A percentile compares a stretch with the other conserved stretches of the same genome.
Evolutionary conservation across 2,329 filamentous ascomycete genomes (phyloP).

Genomic region (Lasiodiplodia gonubiensis): DNA sequence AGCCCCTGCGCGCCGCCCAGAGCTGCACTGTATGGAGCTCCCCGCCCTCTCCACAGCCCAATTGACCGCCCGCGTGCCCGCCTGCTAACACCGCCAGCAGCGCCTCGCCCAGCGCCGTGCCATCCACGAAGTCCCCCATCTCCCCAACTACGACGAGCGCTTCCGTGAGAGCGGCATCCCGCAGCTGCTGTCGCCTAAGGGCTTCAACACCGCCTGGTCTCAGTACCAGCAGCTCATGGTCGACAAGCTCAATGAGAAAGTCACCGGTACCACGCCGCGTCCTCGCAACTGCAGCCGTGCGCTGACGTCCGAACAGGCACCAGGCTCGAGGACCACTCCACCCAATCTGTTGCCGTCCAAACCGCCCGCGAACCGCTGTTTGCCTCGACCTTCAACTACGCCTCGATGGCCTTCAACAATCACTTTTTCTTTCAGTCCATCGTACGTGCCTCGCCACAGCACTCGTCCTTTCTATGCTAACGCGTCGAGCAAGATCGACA

Average conservation of each 20-base stretch:
- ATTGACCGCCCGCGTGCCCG: conserved; percentile 10
- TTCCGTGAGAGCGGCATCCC: conserved; percentile 64
- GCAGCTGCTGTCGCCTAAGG: conserved; percentile 71
- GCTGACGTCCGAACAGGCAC: conserved; percentile 58
- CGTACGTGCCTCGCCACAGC: conserved; percentile 33
- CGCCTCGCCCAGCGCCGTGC: conserved; percentile 31
- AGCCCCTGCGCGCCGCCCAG: conserved; percentile 39
- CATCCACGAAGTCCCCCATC: conserved; percentile 53
- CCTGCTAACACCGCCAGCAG: conserved; percentile 11
- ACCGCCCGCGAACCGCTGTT: conserved; percentile 78
- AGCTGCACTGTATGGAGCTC: conserved; percentile 18
- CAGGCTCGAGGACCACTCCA: conserved; percentile 64
- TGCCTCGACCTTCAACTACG: conserved; percentile 90
- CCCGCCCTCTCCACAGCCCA: conserved; percentile 14
- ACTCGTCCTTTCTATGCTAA: conserved; percentile 29
- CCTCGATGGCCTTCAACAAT: conserved; percentile 95
- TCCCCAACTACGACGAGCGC: conserved; percentile 46
- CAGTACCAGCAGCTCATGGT: conserved; percentile 79
- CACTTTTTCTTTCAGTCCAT: conserved; percentile 77
- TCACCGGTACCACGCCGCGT: conserved; percentile 64
- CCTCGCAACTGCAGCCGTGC: conserved; percentile 12
- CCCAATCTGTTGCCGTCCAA: conserved; percentile 73
- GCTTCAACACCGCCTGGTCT: conserved; percentile 78
- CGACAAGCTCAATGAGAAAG: conserved; percentile 76
- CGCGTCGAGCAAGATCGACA: conserved; percentile 24